These are phyloP conservation scores for Carex scoparia DNA, from an alignment of 176 grass and related monocot genomes.

Conservation along the genomic window DNA sequence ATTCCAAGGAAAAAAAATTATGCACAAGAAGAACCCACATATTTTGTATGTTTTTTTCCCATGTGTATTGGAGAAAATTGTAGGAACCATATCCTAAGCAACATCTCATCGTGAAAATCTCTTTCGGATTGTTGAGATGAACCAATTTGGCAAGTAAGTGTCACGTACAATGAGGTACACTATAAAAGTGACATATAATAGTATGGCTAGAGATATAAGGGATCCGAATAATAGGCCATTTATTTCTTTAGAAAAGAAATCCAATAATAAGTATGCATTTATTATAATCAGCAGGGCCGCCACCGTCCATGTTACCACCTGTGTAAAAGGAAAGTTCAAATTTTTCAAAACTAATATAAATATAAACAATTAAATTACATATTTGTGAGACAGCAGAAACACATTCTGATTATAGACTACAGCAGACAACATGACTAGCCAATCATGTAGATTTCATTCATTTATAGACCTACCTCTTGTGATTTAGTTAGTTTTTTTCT, in stretches of 20 bases:
- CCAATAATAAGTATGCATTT: constrained; percentile 82
- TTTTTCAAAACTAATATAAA: background rate
- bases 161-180: constrained; percentile 70
- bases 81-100: background rate
- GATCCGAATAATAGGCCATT: constrained; percentile 44
- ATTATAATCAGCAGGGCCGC: constrained; percentile 74
- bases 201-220: constrained; percentile 42
- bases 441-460: background rate
- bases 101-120: constrained; percentile 35
- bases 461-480: background rate
- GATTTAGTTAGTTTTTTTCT: background rate
- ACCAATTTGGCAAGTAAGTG: constrained; percentile 32
- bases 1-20: background rate
- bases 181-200: constrained; percentile 54
- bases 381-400: background rate
- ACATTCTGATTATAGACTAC: background rate
- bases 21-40: constrained; percentile 2
- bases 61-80: background rate
- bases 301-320: constrained; percentile 88
- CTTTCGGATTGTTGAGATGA: constrained; percentile 34
- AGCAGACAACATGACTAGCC: background rate
- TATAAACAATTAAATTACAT: background rate
- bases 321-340: constrained; percentile 19
- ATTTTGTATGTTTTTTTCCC: background rate
- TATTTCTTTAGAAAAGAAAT: constrained; percentile 84